Evolutionary conservation across 352 stramenopile genomes (phyloP).

Genomic region (Phytophthora sp.): DNA sequence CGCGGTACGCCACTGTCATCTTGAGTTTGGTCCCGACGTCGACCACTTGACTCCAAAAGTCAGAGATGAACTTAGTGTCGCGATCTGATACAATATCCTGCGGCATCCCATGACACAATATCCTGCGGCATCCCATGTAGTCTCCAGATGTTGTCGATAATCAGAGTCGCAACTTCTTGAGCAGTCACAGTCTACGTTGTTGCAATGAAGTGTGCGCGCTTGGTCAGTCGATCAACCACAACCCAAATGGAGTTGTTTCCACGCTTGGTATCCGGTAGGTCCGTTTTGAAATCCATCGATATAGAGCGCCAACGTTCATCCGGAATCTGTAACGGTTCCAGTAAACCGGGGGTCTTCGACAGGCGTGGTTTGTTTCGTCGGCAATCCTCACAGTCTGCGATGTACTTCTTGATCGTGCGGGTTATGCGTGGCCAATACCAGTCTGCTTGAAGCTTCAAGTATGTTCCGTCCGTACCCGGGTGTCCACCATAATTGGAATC

Average conservation of each 20-base stretch:
- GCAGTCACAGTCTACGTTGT: not conserved
- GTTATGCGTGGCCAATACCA: not conserved
- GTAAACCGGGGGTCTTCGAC: slow-evolving; percentile 2
- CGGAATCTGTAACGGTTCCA: slow-evolving; percentile 5
- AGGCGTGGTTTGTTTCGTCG: slow-evolving; percentile 5
- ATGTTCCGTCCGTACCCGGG: not conserved
- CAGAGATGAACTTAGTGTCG: slow-evolving; percentile 16
- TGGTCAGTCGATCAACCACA: slow-evolving; percentile 4
- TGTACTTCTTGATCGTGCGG: slow-evolving; percentile 2
- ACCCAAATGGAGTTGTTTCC: not conserved
- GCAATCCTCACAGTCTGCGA: slow-evolving; percentile 4
- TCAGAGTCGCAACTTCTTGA: not conserved
- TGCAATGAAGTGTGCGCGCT: slow-evolving; percentile 4
- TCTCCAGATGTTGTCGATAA: slow-evolving; percentile 12
- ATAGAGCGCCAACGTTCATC: slow-evolving; percentile 8
- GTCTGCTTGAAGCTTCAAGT: not conserved
- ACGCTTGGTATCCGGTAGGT: not conserved
- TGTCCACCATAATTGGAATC: not conserved
- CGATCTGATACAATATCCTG: slow-evolving; percentile 14
- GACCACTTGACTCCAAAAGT: slow-evolving; percentile 8
- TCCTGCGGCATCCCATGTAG: not conserved
- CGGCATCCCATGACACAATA: slow-evolving; percentile 11
- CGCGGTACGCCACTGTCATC: slow-evolving; percentile 11
- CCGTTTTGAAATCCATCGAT: slow-evolving; percentile 9
- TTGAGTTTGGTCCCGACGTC: slow-evolving; percentile 5